Conservation (phyloP, 495 filamentous ascomycete genomes). For the Cairneyella variabilis region DNA sequence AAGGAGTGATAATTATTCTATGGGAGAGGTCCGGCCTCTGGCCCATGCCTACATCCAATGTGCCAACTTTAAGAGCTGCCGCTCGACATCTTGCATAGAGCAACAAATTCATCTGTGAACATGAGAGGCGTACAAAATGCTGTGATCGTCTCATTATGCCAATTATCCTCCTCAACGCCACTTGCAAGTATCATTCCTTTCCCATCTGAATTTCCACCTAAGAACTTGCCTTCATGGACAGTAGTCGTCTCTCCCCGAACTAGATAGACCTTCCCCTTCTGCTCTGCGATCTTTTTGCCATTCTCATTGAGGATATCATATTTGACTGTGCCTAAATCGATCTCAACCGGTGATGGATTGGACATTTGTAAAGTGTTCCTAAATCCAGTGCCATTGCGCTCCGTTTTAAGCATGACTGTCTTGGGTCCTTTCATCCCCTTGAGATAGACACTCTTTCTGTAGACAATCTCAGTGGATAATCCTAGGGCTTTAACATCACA, state of each 20-base stretch:
- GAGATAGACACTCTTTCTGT: slow-evolving; percentile 26
- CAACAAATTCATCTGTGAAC: slow-evolving; percentile 11
- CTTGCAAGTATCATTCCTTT: slow-evolving; percentile 21
- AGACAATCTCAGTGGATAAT: slow-evolving; percentile 16
- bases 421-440: slow-evolving; percentile 26
- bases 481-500: slow-evolving; percentile 14
- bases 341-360: slow-evolving; percentile 30
- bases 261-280: slow-evolving; percentile 28
- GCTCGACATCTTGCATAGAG: not conserved
- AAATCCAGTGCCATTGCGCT: not conserved
- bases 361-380: slow-evolving; percentile 16
- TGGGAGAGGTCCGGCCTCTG: too few species aligned
- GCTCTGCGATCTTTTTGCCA: slow-evolving; percentile 22
- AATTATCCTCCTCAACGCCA: slow-evolving; percentile 22
- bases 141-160: slow-evolving; percentile 27
- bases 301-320: slow-evolving; percentile 26
- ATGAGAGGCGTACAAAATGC: slow-evolving; percentile 24
- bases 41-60: too few species aligned
- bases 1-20: too few species aligned
- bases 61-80: too few species aligned
- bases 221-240: slow-evolving; percentile 18
- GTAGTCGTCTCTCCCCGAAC: slow-evolving; percentile 12
- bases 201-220: slow-evolving; percentile 8
- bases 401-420: slow-evolving; percentile 9
- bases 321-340: slow-evolving; percentile 28